A percentile compares a stretch with the other conserved stretches of the same genome.
Evolutionary conservation across 371 early-diverging fungal genomes (phyloP).

Genomic region (Umbelopsis sp.): DNA sequence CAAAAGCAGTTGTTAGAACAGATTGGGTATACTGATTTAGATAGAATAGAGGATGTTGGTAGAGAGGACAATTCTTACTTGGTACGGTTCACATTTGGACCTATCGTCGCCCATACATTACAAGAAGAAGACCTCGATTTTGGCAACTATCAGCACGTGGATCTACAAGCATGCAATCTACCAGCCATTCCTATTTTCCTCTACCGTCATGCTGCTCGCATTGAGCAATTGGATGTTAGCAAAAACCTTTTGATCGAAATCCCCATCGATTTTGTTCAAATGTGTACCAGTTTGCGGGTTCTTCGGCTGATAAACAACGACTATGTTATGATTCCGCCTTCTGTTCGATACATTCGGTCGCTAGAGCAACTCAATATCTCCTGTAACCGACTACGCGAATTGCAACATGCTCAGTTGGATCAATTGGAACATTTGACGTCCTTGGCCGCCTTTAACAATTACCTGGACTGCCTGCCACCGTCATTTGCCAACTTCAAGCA

Average conservation of each 20-base stretch:
- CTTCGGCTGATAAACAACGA: constrained; percentile 75
- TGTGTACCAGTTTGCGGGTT: constrained; percentile 64
- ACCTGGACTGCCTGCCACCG: constrained; percentile 64
- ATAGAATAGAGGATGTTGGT: constrained; percentile 76
- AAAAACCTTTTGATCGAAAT: constrained; percentile 71
- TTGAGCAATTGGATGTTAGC: constrained; percentile 74
- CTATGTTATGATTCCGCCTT: constrained; percentile 60
- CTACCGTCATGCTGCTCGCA: constrained; percentile 64
- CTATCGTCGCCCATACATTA: constrained; percentile 55
- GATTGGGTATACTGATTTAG: constrained; percentile 80
- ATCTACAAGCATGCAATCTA: constrained; percentile 65
- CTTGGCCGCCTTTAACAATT: constrained; percentile 76
- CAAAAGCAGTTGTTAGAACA: constrained; percentile 71
- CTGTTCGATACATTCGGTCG: constrained; percentile 57
- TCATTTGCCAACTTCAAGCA: constrained; percentile 55
- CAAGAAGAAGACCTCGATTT: constrained; percentile 42
- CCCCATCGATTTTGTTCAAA: constrained; percentile 76
- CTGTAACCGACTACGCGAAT: constrained; percentile 69
- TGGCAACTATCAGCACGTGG: constrained; percentile 53
- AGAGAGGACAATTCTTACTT: constrained; percentile 88
- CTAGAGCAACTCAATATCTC: constrained; percentile 77
- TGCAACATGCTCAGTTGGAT: constrained; percentile 63
- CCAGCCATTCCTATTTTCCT: constrained; percentile 75
- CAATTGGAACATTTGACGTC: constrained; percentile 56
- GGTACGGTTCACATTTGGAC: constrained; percentile 76